Conservation (phyloP, 768 basidiomycete species). For the Rickenella mellea region DNA sequence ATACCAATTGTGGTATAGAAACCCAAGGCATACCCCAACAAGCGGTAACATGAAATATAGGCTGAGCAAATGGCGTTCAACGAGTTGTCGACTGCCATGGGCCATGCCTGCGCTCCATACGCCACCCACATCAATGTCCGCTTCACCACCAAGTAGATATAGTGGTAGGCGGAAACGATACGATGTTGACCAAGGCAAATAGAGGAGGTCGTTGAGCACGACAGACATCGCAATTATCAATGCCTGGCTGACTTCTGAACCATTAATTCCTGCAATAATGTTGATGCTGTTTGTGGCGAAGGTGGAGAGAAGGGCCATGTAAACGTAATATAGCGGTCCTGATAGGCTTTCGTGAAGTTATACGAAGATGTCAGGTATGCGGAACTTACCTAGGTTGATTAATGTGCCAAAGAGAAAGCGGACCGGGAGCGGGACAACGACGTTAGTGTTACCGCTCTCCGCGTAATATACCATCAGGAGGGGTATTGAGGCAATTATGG, state of each 20-base stretch:
- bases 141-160: constrained; percentile 54
- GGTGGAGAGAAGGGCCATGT: constrained; percentile 93
- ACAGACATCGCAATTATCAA: constrained; percentile 87
- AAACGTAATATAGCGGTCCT: constrained; percentile 94
- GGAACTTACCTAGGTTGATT: constrained; percentile 72
- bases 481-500: constrained; percentile 91
- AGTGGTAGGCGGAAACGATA: constrained; percentile 57
- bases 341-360: constrained; percentile 5
- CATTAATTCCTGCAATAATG: constrained; percentile 96
- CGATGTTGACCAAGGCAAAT: constrained; percentile 80
- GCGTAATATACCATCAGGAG: constrained; percentile 95
- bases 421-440: constrained; percentile 84
- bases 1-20: constrained; percentile 95
- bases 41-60: constrained; percentile 96
- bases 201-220: constrained; percentile 85
- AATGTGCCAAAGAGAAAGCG: constrained; percentile 65
- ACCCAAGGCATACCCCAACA: constrained; percentile 80
- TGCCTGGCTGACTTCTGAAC: constrained; percentile 90
- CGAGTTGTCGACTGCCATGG: constrained; percentile 76
- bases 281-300: constrained; percentile 98
- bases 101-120: constrained; percentile 81
- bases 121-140: constrained; percentile 67
- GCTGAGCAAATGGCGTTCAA: constrained; percentile 91
- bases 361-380: not conserved
- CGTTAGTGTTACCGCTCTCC: constrained; percentile 85